Conservation (phyloP, 768 basidiomycete species). For the Russula earlei region DNA sequence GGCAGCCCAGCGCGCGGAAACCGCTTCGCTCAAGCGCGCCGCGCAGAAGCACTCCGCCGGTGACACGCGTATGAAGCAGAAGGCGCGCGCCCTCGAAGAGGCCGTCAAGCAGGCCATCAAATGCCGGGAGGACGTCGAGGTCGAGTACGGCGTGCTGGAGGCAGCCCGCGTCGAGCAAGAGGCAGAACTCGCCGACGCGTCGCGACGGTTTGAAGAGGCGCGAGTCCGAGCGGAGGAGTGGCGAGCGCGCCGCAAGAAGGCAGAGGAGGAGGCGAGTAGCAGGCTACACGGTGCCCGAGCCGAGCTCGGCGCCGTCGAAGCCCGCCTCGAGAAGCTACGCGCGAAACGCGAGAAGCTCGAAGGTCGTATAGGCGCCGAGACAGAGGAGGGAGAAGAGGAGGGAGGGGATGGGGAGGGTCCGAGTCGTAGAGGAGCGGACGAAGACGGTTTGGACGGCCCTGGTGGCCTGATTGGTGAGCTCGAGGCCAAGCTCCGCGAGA, state of each 20-base stretch:
- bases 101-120: conserved; percentile 65
- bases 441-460: not conserved
- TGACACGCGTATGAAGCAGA: conserved; percentile 79
- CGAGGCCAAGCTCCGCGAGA: conserved; percentile 52
- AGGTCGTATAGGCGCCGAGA: conserved; percentile 20
- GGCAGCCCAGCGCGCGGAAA: conserved; percentile 71
- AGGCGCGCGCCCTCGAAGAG: conserved; percentile 80
- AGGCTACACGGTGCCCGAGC: conserved; percentile 31
- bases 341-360: conserved; percentile 62
- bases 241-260: conserved; percentile 23
- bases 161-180: conserved; percentile 21
- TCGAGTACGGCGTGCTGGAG: conserved; percentile 32
- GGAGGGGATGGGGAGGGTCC: not conserved
- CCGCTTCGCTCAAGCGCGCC: conserved; percentile 73
- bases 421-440: not conserved
- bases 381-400: not conserved
- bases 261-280: conserved; percentile 38
- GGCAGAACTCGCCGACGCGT: conserved; percentile 25
- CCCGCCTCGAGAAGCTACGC: conserved; percentile 54
- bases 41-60: conserved; percentile 68
- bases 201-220: conserved; percentile 18
- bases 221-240: conserved; percentile 12
- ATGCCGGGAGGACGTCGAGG: conserved; percentile 39
- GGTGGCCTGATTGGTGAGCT: conserved; percentile 47
- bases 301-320: conserved; percentile 32